Percentiles rank a stretch among this genome's conserved stretches.
Conservation (phyloP, 148 eudicot species). For the Vaccinium macrocarpon region DNA sequence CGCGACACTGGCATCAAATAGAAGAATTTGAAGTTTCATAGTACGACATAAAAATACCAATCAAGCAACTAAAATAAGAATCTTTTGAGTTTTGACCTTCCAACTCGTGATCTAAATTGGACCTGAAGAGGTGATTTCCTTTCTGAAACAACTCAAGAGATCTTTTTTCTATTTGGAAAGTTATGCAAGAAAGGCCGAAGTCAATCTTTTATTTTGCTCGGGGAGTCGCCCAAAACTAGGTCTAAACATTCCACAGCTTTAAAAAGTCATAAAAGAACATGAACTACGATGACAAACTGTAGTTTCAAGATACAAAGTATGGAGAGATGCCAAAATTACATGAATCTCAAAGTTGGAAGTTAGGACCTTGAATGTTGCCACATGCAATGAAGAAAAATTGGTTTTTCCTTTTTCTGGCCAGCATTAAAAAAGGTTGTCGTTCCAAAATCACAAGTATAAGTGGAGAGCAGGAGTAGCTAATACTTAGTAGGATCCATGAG, state of each 20-base stretch:
- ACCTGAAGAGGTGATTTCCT: background rate
- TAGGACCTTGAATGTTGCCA: background rate
- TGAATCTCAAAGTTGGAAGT: background rate
- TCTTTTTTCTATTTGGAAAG: no score
- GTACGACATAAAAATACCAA: background rate
- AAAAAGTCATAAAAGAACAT: background rate
- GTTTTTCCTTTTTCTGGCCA: background rate
- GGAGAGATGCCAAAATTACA: background rate
- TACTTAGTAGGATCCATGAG: background rate
- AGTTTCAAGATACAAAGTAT: background rate
- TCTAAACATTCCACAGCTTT: background rate
- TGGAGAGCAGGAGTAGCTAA: background rate
- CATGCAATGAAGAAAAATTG: background rate
- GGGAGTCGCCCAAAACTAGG: background rate
- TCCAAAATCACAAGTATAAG: background rate
- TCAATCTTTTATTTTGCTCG: background rate
- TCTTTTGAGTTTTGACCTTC: background rate
- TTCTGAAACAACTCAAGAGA: background rate
- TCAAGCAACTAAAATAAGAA: background rate
- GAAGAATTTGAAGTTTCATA: background rate
- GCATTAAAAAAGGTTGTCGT: background rate
- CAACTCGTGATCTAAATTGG: background rate
- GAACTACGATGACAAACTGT: background rate
- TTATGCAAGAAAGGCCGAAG: no score
- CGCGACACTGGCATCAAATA: conserved; percentile 64